Base-by-base conservation (phyloP, 208 protist species). In the Blastocrithidia nonstop region DNA sequence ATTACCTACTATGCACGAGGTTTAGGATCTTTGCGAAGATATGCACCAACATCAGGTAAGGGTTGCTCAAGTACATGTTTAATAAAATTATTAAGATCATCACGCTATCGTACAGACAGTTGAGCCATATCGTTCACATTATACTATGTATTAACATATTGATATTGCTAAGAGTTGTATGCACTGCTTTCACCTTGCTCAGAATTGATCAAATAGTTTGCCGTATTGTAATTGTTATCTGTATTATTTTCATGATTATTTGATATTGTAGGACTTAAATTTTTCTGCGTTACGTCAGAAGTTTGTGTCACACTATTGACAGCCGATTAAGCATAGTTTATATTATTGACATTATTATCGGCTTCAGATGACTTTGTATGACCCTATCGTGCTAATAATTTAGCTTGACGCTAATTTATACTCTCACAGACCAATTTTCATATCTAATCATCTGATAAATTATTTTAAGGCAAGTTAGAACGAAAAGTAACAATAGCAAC, bases 21-120 rank as follows among this genome's bases (percentile, higher is more conserved):
- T 29, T 40, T 59, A 22, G 55, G 49, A 6, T 74, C 57, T 13
- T 66, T 57, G 32, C 60, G 63, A 16, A 81, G 40, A 17, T 62
- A 61, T 20, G 59, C 46, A 0, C 52, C 57, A 1, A 69, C 41
- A 22, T 78, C 66, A 6, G 45, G 36, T 35, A 55, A 38, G 11
- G 71, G 72, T 22, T 76, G 50, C 43, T 78, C 61, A 25, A 89
- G 65, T 31, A 85, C 71, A 45, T 79, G 66, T 22, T 57, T 50
- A 24, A 89, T 89, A 48, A 85, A 89, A 39, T 79, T 66, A 54
- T 83, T 70, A 37, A 85, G 50, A 33, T 71, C 61, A 9, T 83
- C 58, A 39, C 68, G 64, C 56, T 85, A 60, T 57, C 76, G 66
- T 15, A 58, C 40, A 2, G 68, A 64, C 71, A 88, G 78, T 47